Conservation (phyloP, 2,329 filamentous ascomycete species). For the Diaporthe citriasiana region DNA sequence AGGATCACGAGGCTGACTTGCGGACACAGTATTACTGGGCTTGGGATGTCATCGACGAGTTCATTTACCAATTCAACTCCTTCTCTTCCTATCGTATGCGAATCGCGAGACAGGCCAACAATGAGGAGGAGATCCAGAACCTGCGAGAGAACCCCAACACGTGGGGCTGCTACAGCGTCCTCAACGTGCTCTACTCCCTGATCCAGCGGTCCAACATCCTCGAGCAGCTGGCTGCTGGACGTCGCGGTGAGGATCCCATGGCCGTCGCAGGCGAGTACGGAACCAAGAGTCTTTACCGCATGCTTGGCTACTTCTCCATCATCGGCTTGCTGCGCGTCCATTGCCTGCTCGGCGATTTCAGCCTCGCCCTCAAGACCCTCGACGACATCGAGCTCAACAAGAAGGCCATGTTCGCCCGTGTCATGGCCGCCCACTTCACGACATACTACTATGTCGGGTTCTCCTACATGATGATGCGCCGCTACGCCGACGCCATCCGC, state of each 20-base stretch:
- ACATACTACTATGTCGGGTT: slow-evolving; percentile 99
- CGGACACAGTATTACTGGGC: slow-evolving; percentile 93
- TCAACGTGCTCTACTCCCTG: slow-evolving; percentile 98
- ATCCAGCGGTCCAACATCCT: slow-evolving; percentile 99
- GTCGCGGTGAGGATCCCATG: slow-evolving; percentile 90
- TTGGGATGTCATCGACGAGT: slow-evolving; percentile 99
- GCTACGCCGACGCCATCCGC: slow-evolving; percentile 98
- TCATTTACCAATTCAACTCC: slow-evolving; percentile 99
- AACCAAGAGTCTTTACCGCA: slow-evolving; percentile 92
- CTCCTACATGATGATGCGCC: slow-evolving; percentile 99
- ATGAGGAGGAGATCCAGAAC: slow-evolving; percentile 92
- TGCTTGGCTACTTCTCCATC: slow-evolving; percentile 99
- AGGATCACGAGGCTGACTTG: slow-evolving; percentile 36
- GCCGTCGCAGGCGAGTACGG: slow-evolving; percentile 96
- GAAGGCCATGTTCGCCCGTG: slow-evolving; percentile 99
- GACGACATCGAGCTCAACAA: slow-evolving; percentile 99
- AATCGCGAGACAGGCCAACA: slow-evolving; percentile 84
- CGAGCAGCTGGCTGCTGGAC: slow-evolving; percentile 95
- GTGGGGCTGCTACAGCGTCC: slow-evolving; percentile 99
- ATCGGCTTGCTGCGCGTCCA: slow-evolving; percentile 97
- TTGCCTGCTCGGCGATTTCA: slow-evolving; percentile 97
- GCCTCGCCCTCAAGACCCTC: slow-evolving; percentile 96
- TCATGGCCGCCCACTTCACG: slow-evolving; percentile 99
- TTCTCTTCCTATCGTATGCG: slow-evolving; percentile 98
- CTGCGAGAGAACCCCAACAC: slow-evolving; percentile 98